These are phyloP conservation scores for Lobulomyces angularis DNA, from an alignment of 192 early-diverging fungal species.

Conservation along the genomic window DNA sequence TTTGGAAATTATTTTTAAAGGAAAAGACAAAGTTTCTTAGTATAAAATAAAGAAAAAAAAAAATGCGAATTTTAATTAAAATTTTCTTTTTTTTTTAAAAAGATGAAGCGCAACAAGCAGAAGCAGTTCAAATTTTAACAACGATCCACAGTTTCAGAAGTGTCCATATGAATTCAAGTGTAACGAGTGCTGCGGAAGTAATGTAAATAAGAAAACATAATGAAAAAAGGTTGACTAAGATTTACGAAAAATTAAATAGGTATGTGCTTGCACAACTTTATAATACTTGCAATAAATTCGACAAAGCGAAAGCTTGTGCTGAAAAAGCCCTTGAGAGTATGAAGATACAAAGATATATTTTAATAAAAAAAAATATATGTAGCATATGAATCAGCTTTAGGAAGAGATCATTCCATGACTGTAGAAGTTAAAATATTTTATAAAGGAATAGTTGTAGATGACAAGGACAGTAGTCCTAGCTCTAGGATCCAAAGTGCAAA, in stretches of 20 bases:
- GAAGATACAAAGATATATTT: not conserved
- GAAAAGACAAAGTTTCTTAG: constrained; percentile 6
- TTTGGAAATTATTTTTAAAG: constrained; percentile 21
- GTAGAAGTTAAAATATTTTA: constrained; percentile 28
- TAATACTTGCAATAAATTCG: constrained; percentile 9
- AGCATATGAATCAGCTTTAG: constrained; percentile 29
- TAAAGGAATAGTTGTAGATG: constrained; percentile 16
- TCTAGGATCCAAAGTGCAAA: no score
- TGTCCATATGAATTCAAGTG: constrained; percentile 4
- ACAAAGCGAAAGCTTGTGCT: constrained; percentile 20
- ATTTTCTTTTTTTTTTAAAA: no score
- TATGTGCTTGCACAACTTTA: constrained; percentile 22
- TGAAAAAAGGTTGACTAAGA: no score
- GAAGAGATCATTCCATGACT: constrained; percentile 27
- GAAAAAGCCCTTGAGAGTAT: constrained; percentile 26
- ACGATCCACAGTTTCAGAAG: constrained; percentile 16
- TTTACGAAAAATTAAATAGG: no score
- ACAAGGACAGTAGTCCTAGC: not conserved
- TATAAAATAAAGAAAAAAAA: not conserved
- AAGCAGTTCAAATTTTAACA: constrained; percentile 35
- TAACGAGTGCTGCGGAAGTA: constrained; percentile 9
- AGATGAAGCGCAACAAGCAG: constrained; percentile 34
- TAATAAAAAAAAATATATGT: constrained; percentile 3
- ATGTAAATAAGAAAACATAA: no score
- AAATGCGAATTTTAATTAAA: no score